phyloP scores from a whole-genome alignment of 495 filamentous ascomycete genomes.

The Hyaloscypha hepaticicola region DNA sequence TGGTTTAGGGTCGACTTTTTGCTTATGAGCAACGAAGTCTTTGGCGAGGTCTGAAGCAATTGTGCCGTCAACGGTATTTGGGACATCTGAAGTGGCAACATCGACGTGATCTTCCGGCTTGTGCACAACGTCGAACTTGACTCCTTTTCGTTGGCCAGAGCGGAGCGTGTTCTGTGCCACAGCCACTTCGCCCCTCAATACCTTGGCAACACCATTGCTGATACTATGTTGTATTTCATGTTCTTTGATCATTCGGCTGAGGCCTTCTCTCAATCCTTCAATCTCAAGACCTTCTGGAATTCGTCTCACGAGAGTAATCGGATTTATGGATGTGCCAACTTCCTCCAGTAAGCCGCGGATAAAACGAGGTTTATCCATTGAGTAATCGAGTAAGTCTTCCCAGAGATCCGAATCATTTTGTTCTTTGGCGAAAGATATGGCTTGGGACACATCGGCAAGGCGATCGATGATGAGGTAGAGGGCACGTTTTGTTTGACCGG shows the following conservation, averaged over 20 bases:
- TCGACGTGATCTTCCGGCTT: slow-evolving; percentile 42
- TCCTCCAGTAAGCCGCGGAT: slow-evolving; percentile 90
- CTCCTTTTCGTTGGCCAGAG: slow-evolving; percentile 72
- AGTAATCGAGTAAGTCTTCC: slow-evolving; percentile 92
- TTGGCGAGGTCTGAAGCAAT: slow-evolving; percentile 12
- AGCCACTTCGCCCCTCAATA: slow-evolving; percentile 83
- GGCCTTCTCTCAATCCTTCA: slow-evolving; percentile 79
- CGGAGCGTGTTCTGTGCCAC: slow-evolving; percentile 75
- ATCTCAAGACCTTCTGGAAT: slow-evolving; percentile 93
- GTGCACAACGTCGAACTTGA: slow-evolving; percentile 78
- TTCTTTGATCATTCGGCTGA: slow-evolving; percentile 84
- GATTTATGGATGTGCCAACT: slow-evolving; percentile 88
- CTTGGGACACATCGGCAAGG: slow-evolving; percentile 81
- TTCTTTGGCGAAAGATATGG: slow-evolving; percentile 90
- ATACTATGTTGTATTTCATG: slow-evolving; percentile 92
- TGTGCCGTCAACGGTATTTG: slow-evolving; percentile 20
- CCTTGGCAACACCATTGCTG: slow-evolving; percentile 81
- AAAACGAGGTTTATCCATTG: slow-evolving; percentile 94
- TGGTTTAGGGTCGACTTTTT: slow-evolving; percentile 35
- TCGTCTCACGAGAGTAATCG: slow-evolving; percentile 80
- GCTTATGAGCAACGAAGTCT: slow-evolving; percentile 15
- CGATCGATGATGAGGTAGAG: slow-evolving; percentile 88
- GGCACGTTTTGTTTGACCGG: slow-evolving; percentile 86
- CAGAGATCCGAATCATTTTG: slow-evolving; percentile 89
- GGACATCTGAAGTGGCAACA: slow-evolving; percentile 36